A percentile compares a stretch with the other conserved stretches of the same genome.
Conservation (phyloP, 768 basidiomycete genomes). For the Leucocoprinus birnbaumii region DNA sequence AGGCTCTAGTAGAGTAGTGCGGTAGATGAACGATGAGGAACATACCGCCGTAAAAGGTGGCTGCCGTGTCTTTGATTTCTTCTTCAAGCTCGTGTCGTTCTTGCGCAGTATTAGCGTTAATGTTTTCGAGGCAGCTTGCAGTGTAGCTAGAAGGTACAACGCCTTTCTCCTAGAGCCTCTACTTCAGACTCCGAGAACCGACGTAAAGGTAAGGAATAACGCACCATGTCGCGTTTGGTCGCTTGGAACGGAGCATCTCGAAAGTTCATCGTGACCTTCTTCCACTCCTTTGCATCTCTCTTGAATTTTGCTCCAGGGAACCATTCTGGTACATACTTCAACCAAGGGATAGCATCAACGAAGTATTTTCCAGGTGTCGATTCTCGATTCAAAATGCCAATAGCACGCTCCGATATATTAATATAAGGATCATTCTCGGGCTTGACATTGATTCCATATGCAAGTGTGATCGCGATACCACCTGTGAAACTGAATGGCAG, state of each 20-base stretch:
- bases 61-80: conserved; percentile 10
- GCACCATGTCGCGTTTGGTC: conserved; percentile 18
- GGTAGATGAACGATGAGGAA: background rate
- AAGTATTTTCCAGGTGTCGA: conserved; percentile 22
- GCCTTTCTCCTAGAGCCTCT: background rate
- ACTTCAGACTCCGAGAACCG: background rate
- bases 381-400: conserved; percentile 15
- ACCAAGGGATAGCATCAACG: conserved; percentile 32
- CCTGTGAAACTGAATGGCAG: conserved; percentile 30
- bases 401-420: conserved; percentile 33
- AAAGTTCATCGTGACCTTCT: conserved; percentile 26
- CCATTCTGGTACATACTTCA: conserved; percentile 47
- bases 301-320: conserved; percentile 55
- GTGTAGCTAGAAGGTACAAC: background rate
- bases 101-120: background rate
- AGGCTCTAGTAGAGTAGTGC: background rate
- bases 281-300: conserved; percentile 43
- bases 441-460: conserved; percentile 40
- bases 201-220: background rate
- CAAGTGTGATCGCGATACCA: conserved; percentile 32
- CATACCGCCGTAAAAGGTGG: conserved; percentile 12
- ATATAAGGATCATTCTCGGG: conserved; percentile 38
- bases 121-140: conserved; percentile 10
- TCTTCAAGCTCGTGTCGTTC: conserved; percentile 1
- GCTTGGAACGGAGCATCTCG: conserved; percentile 29